Percentiles rank a stretch among this genome's conserved stretches.
phyloP scores from a whole-genome alignment of 2,329 filamentous ascomycete species.

The Penicillium rolfsii region DNA sequence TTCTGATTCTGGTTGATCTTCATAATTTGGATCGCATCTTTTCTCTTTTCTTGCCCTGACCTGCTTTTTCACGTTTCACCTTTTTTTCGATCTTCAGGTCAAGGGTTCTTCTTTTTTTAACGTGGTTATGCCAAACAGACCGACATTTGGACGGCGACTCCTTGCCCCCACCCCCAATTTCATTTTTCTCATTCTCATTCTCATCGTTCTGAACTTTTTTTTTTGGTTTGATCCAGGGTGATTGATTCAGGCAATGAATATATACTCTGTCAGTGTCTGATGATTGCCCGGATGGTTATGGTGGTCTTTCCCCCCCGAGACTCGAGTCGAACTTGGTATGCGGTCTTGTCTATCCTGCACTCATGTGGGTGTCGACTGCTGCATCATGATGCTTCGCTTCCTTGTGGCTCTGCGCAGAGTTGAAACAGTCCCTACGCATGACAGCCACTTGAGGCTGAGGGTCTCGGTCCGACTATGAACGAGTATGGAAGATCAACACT shows the following conservation, averaged over 20 bases:
- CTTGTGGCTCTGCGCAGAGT: conserved; percentile 20
- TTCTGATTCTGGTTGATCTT: conserved; percentile 11
- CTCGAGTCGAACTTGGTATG: conserved; percentile 20
- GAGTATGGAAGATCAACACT: conserved; percentile 22
- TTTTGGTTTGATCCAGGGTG: conserved; percentile 47
- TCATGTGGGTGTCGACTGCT: conserved; percentile 16
- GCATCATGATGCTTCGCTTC: conserved; percentile 3
- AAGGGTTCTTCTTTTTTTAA: conserved; percentile 34
- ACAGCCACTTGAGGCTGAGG: conserved; percentile 1
- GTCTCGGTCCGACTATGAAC: conserved; percentile 19
- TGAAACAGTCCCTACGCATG: conserved; percentile 32
- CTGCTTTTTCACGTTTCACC: conserved; percentile 3
- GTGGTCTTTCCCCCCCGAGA: conserved; percentile 24
- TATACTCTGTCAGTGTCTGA: neutral
- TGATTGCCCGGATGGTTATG: conserved; percentile 20
- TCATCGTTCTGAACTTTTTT: conserved; percentile 34
- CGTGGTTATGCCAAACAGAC: conserved; percentile 47
- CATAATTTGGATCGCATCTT: conserved; percentile 17
- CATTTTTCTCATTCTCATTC: conserved; percentile 25
- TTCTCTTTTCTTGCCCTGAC: conserved; percentile 36
- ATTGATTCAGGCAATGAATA: conserved; percentile 17
- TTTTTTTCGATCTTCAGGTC: conserved; percentile 28
- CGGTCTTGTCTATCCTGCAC: conserved; percentile 14
- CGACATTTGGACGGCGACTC: conserved; percentile 41
- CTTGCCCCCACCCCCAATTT: conserved; percentile 12